Conservation (phyloP, 2,329 filamentous ascomycete species). For the Rhynchosporium secalis region DNA sequence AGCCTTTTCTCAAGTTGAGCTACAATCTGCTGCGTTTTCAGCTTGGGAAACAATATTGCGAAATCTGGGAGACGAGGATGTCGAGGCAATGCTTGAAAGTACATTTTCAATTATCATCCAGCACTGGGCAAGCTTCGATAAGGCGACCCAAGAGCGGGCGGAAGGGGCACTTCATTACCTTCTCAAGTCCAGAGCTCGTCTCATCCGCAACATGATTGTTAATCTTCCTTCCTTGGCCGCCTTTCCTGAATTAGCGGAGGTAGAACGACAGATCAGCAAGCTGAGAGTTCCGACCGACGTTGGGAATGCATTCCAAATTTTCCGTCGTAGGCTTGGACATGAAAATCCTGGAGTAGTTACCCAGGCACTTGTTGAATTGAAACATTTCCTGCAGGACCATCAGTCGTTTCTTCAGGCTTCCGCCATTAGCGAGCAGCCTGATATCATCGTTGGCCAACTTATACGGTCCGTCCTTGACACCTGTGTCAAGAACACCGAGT, state of each 20-base stretch:
- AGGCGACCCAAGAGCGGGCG: slow-evolving; percentile 58
- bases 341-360: slow-evolving; percentile 86
- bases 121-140: slow-evolving; percentile 72
- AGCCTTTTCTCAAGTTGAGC: slow-evolving; percentile 69
- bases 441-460: slow-evolving; percentile 69
- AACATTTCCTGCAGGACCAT: slow-evolving; percentile 68
- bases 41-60: slow-evolving; percentile 82
- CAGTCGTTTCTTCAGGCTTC: slow-evolving; percentile 79
- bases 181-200: slow-evolving; percentile 37
- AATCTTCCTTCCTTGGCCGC: slow-evolving; percentile 76
- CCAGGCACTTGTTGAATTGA: slow-evolving; percentile 76
- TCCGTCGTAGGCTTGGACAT: slow-evolving; percentile 71
- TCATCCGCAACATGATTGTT: slow-evolving; percentile 67
- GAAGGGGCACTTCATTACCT: slow-evolving; percentile 59
- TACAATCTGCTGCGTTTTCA: slow-evolving; percentile 77
- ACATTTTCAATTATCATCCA: slow-evolving; percentile 85
- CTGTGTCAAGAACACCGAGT: slow-evolving; percentile 74
- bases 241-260: slow-evolving; percentile 67
- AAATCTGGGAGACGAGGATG: slow-evolving; percentile 74
- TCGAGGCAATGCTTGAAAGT: slow-evolving; percentile 79
- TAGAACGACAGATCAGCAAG: slow-evolving; percentile 64
- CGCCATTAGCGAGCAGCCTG: slow-evolving; percentile 79
- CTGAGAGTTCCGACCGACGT: slow-evolving; percentile 66
- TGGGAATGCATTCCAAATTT: slow-evolving; percentile 67
- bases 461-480: slow-evolving; percentile 82